A percentile compares a stretch with the other conserved stretches of the same genome.
These are phyloP conservation scores for Populus pruinosa DNA, from an alignment of 345 rosid genomes.

Conservation along the genomic window DNA sequence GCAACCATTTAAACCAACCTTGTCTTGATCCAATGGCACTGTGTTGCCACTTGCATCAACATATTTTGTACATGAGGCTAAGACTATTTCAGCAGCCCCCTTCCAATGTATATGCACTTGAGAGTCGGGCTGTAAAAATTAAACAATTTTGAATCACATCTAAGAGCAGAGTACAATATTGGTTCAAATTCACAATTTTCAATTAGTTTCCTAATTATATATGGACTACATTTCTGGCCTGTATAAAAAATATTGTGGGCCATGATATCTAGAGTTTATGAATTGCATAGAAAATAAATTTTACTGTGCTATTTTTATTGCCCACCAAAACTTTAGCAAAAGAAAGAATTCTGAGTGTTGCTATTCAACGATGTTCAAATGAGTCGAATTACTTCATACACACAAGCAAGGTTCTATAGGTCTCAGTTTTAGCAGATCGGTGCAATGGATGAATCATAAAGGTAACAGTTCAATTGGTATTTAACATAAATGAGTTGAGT, in stretches of 20 bases:
- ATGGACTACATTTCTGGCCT: neutral
- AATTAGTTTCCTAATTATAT: neutral
- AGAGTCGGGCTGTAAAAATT: conserved; percentile 54
- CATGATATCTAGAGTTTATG: neutral
- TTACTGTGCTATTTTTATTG: neutral
- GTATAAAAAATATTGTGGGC: neutral
- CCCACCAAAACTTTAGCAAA: neutral
- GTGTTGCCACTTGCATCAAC: conserved; percentile 54
- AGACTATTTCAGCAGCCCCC: conserved; percentile 95
- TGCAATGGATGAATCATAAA: neutral
- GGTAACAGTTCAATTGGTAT: neutral
- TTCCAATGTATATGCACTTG: conserved; percentile 91
- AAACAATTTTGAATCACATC: neutral
- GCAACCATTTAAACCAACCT: conserved; percentile 39
- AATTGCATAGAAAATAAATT: neutral
- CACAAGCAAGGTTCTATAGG: neutral
- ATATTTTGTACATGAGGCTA: conserved; percentile 70
- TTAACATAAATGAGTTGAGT: neutral
- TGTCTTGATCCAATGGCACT: conserved; percentile 51
- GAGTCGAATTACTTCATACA: neutral
- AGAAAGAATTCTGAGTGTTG: neutral
- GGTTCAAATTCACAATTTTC: neutral
- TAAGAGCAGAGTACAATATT: neutral
- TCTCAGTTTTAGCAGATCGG: neutral
- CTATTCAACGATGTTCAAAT: neutral